Evolutionary conservation across 73 alveolate genomes (phyloP).

Genomic region (Tetrahymena malaccensis): DNA sequence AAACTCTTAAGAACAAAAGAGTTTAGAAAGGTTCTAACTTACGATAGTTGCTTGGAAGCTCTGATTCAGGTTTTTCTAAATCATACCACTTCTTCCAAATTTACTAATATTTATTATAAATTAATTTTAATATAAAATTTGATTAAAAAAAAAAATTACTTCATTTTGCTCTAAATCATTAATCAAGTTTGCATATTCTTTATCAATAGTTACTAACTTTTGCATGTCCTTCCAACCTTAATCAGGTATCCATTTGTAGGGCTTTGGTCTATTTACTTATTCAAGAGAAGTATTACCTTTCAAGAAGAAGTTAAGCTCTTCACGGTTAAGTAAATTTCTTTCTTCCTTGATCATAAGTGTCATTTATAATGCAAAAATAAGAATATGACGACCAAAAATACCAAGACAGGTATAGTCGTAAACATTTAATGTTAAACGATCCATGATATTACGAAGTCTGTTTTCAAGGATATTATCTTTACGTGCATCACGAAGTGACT

Average conservation of each 20-base stretch:
- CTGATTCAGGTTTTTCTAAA: constrained; percentile 97
- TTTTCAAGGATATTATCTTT: constrained; percentile 88
- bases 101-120: too few relatives aligned
- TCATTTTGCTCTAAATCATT: constrained; percentile 74
- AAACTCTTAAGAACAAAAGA: constrained; percentile 77
- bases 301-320: constrained; percentile 97
- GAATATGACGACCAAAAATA: constrained; percentile 97
- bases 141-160: background rate
- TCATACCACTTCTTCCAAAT: constrained; percentile 98
- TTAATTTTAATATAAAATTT: background rate
- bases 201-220: constrained; percentile 74
- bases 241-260: constrained; percentile 82
- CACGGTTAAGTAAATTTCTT: constrained; percentile 89
- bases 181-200: constrained; percentile 63
- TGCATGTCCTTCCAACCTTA: constrained; percentile 97
- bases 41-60: constrained; percentile 92
- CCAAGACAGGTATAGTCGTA: constrained; percentile 97
- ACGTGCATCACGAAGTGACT: constrained; percentile 96
- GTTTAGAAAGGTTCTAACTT: constrained; percentile 57
- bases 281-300: constrained; percentile 98
- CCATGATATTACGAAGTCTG: constrained; percentile 94
- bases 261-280: constrained; percentile 65
- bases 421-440: constrained; percentile 91
- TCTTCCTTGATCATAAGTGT: constrained; percentile 98
- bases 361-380: constrained; percentile 99